Evolutionary conservation across 495 filamentous ascomycete species (phyloP), one percentile per base, ranked within the genome.

Genomic region (Penicillium longicatenatum): DNA sequence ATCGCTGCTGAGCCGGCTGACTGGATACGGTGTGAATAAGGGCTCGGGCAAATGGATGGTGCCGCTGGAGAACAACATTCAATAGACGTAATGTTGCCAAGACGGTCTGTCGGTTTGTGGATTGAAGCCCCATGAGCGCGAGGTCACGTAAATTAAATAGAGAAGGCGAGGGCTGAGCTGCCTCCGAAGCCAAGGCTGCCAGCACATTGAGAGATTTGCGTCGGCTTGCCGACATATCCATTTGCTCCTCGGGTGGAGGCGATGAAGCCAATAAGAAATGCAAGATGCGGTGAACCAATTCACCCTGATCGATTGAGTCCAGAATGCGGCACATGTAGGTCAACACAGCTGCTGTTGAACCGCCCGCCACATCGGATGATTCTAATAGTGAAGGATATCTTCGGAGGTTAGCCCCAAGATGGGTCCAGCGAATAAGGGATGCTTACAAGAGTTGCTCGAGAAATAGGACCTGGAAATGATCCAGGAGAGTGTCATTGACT

Each of bases 401-500:
- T 57, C 26, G 7, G 20, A 37, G 41, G 20, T 67, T 26, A 54
- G 37, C 21, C 50, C 44, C 4, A 20, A 30, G 6, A 19, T 1
- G 10, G 10, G 2, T 6, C 0, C 30, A 29, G 39, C 5, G 9
- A 16, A 12, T 2, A 2, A 26, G n/a, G 16, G 49, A 22, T 11
- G 56, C 88, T 73, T 73, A 98, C 89, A 99, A 71, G 67, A 99
- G 75, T 70, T 98, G 94, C 64, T 97, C 91, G 43, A 99, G 75
- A 69, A 99, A 99, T 10, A 99, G 84, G 58, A 98, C 88, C 68
- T 97, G 92, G 67, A 98, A 99, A 71, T 99, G 95, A 70, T 98
- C 95, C 41, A 99, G 76, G 21, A 99, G 75, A 0, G 92, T 97
- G 55, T 89, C 90, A 61, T 92, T 93, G 47, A 99, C 89, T 66